Conservation (phyloP, 2,329 filamentous ascomycete species). For the Sclerotinia spermophila region DNA sequence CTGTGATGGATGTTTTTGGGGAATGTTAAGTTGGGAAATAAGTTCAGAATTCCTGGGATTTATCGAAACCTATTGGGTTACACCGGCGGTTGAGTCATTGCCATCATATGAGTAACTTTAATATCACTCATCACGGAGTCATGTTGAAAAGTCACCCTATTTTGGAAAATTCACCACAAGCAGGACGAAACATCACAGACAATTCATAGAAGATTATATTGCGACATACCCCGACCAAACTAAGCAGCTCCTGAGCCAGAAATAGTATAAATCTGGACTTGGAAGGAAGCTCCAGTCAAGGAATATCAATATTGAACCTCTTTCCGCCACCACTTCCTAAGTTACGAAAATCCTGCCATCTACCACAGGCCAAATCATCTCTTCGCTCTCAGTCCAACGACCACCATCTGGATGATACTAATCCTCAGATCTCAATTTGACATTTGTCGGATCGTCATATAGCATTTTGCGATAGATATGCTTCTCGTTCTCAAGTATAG, state of each 20-base stretch:
- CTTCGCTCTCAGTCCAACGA: background rate
- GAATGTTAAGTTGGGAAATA: background rate
- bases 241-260: background rate
- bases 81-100: background rate
- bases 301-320: background rate
- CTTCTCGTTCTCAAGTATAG: background rate
- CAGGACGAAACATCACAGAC: background rate
- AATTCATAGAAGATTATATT: background rate
- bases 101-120: background rate
- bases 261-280: background rate
- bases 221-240: background rate
- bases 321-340: too few species aligned
- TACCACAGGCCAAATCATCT: background rate
- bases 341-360: background rate
- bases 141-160: background rate
- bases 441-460: accelerated
- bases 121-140: background rate
- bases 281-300: background rate
- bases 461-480: background rate
- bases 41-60: background rate
- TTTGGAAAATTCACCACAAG: background rate
- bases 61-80: background rate
- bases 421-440: too few species aligned
- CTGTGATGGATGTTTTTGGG: too few species aligned
- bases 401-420: too few species aligned